Evolutionary conservation across 2,329 filamentous ascomycete genomes (phyloP).

Genomic region (Aaosphaeria arxii): DNA sequence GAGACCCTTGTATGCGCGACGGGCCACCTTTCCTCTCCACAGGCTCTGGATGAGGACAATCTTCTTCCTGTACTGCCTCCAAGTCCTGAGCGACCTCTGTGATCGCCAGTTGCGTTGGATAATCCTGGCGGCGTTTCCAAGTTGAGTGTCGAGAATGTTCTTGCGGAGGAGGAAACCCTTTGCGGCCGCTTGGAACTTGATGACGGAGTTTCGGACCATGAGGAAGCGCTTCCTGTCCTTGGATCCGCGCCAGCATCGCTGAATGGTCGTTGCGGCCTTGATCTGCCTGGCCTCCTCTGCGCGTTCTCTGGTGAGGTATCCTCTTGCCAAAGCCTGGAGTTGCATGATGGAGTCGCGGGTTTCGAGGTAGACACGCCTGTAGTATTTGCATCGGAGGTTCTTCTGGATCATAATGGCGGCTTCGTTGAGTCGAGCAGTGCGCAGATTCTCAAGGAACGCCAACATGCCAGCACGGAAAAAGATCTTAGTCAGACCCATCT

Average conservation of each 20-base stretch:
- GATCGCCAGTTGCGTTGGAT: slow-evolving; percentile 92
- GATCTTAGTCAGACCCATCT: slow-evolving; percentile 96
- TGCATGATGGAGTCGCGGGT: slow-evolving; percentile 76
- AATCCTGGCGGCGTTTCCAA: slow-evolving; percentile 84
- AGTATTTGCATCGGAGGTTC: slow-evolving; percentile 94
- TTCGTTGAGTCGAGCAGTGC: slow-evolving; percentile 85
- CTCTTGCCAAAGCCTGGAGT: slow-evolving; percentile 76
- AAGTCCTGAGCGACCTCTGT: slow-evolving; percentile 71
- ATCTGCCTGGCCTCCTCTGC: slow-evolving; percentile 78
- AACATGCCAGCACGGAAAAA: slow-evolving; percentile 99
- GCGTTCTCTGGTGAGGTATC: slow-evolving; percentile 71
- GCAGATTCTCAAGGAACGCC: slow-evolving; percentile 91
- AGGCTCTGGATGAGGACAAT: slow-evolving; percentile 86
- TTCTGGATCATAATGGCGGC: slow-evolving; percentile 98
- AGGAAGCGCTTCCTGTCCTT: slow-evolving; percentile 83
- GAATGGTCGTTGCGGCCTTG: slow-evolving; percentile 89
- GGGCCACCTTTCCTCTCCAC: slow-evolving; percentile 82
- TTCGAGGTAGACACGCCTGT: slow-evolving; percentile 85
- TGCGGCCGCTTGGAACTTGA: slow-evolving; percentile 82
- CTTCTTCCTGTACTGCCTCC: slow-evolving; percentile 87
- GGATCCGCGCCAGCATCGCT: slow-evolving; percentile 89
- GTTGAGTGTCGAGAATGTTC: slow-evolving; percentile 88
- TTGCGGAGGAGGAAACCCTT: slow-evolving; percentile 91
- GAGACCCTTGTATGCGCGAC: slow-evolving; percentile 81
- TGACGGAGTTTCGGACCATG: slow-evolving; percentile 75